Conservation (phyloP, 23 red algal genomes). For the Agarophyton chilense region DNA sequence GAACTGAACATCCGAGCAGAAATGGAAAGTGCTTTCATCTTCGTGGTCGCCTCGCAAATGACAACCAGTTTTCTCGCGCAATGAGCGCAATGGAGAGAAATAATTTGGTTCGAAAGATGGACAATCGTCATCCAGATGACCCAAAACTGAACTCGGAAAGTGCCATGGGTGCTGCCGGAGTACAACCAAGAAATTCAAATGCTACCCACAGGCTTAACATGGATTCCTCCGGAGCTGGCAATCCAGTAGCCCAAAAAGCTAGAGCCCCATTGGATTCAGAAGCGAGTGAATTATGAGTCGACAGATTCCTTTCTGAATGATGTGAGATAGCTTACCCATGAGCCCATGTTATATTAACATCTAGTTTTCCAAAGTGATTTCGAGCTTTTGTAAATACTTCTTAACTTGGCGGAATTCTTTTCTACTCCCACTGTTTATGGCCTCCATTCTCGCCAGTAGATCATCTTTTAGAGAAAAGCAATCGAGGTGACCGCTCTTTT, state of each 20-base stretch:
- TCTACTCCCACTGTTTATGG: no score
- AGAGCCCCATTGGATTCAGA: background rate
- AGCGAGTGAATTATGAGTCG: background rate
- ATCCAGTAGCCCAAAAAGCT: background rate
- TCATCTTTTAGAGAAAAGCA: no score
- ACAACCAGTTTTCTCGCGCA: background rate
- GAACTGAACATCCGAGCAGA: constrained; percentile 41
- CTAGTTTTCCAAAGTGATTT: background rate
- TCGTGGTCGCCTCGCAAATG: background rate
- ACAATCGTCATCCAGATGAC: background rate
- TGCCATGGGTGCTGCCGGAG: background rate
- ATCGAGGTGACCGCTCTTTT: no score
- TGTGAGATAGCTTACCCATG: background rate
- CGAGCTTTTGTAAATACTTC: background rate
- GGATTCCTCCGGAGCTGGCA: background rate
- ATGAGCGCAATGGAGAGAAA: background rate
- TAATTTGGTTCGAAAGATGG: background rate
- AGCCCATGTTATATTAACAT: no score
- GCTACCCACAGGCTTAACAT: no score
- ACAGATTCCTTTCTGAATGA: background rate
- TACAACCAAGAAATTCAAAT: no score
- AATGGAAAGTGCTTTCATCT: constrained; percentile 1
- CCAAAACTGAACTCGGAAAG: background rate
- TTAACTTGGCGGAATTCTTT: background rate
- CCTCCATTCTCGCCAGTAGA: no score